Evolutionary conservation across 1,139 yeast genomes (phyloP), one percentile per base, ranked within the genome.

Genomic region (Kodamaea sp.): DNA sequence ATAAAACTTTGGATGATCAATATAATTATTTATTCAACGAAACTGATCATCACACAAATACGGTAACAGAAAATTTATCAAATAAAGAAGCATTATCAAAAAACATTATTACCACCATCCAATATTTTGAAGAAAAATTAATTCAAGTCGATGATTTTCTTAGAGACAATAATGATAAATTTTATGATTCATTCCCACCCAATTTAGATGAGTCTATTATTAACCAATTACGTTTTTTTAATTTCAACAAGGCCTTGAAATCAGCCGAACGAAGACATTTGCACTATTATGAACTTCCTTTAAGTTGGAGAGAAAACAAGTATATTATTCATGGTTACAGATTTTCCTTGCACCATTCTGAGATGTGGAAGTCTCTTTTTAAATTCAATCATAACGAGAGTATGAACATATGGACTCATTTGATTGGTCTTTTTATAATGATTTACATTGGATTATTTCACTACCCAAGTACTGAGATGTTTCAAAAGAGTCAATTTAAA

Each of bases 391-490:
- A 92, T 63, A 92, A 92, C 57, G 98, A 92, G 60, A 76, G 96
- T 1, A 77, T 87, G 61, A 92, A 92, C 63, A 89, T 92, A 42
- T 92, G 98, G 98, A 76, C 96, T 1, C 98, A 92, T 64, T 55
- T 88, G 27, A 37, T 78, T 2, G 98, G 97, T 9, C 74, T 84
- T 7, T 37, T 77, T 2, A 54, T 78, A 27, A 65, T 90, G 60
- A 42, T 75, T 2, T 82, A 79, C 47, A 57, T 89, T 27, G 72
- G 79, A 23, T 43, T 78, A 10, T 66, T 63, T 47, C 84, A 83
- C 49, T 84, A 75, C 55, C 97, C 97, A 9, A 44, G 48, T 5
- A 66, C 82, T 0, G 61, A 56, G 6, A 73, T 74, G 0, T 78
- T 57, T 43, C 45, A 47, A 44, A 54, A 36, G 45, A 77, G 72